phyloP scores from a whole-genome alignment of 2,329 filamentous ascomycete genomes.

The Trichoderma citrinoviride region DNA sequence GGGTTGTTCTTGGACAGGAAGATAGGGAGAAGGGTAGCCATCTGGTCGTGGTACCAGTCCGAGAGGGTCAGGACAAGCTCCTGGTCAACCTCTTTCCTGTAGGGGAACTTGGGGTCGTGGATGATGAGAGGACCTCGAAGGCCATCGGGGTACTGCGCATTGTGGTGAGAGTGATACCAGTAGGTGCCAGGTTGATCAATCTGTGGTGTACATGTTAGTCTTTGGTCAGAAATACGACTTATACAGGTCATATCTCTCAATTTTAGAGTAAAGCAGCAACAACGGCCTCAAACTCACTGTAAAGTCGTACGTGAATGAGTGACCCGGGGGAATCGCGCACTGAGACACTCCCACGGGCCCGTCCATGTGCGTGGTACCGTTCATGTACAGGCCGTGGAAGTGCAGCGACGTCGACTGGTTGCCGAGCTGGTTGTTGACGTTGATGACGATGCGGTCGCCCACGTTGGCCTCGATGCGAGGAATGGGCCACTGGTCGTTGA shows the following conservation, averaged over 20 bases:
- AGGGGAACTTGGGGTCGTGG: slow-evolving; percentile 61
- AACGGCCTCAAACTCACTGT: slow-evolving; percentile 44
- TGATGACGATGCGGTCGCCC: slow-evolving; percentile 60
- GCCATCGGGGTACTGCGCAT: slow-evolving; percentile 69
- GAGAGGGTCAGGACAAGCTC: slow-evolving; percentile 64
- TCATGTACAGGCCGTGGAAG: slow-evolving; percentile 71
- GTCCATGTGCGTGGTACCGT: slow-evolving; percentile 68
- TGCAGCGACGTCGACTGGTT: slow-evolving; percentile 63
- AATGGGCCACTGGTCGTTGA: slow-evolving; percentile 75
- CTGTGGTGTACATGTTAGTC: slow-evolving; percentile 38
- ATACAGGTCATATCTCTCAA: too few species aligned
- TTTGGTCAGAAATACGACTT: background rate
- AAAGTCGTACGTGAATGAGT: slow-evolving; percentile 68
- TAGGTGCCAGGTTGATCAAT: slow-evolving; percentile 68
- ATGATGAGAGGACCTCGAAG: slow-evolving; percentile 63
- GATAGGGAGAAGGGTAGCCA: slow-evolving; percentile 43
- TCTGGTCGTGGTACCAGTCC: slow-evolving; percentile 67
- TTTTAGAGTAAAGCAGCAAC: background rate
- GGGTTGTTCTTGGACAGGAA: slow-evolving; percentile 57
- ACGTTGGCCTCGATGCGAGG: slow-evolving; percentile 62
- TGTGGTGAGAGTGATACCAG: slow-evolving; percentile 73
- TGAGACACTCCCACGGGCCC: slow-evolving; percentile 65
- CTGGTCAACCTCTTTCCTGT: slow-evolving; percentile 56
- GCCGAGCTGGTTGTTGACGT: slow-evolving; percentile 57
- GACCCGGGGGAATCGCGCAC: slow-evolving; percentile 62